phyloP scores from a whole-genome alignment of 305 asterid species.

The Rubia occidens region DNA sequence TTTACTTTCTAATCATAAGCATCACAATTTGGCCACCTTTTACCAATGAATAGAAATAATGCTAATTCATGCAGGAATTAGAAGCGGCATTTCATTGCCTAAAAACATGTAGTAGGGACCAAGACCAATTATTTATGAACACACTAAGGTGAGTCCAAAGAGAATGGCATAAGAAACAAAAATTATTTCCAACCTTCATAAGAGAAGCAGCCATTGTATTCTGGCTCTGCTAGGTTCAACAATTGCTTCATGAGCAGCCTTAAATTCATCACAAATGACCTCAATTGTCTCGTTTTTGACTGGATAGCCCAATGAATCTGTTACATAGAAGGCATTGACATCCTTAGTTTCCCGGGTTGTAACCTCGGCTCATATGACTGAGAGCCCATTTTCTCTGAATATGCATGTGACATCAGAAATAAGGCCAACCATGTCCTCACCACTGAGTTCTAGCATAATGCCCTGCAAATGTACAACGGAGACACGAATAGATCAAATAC shows the following conservation, averaged over 20 bases:
- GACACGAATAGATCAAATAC: not conserved
- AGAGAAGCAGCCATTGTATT: too few species aligned
- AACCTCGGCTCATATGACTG: conserved; percentile 74
- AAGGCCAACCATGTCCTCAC: conserved; percentile 67
- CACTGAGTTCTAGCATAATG: conserved; percentile 56
- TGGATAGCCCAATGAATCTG: conserved; percentile 49
- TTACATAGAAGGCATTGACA: conserved; percentile 60
- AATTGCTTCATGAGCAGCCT: conserved; percentile 18
- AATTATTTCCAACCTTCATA: too few species aligned
- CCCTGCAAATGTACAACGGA: conserved; percentile 37
- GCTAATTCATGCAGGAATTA: too few species aligned
- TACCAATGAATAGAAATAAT: too few species aligned
- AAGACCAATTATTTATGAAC: too few species aligned
- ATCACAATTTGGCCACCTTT: too few species aligned
- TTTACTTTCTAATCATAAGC: too few species aligned
- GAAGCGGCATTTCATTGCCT: too few species aligned
- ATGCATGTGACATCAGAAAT: conserved; percentile 76
- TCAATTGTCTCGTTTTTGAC: conserved; percentile 63
- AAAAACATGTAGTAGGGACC: too few species aligned
- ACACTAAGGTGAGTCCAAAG: too few species aligned
- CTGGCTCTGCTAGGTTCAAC: too few species aligned
- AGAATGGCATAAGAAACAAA: too few species aligned
- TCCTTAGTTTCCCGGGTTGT: conserved; percentile 62
- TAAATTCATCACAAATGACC: conserved; percentile 54
- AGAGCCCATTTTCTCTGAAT: conserved; percentile 77